Evolutionary conservation across 495 filamentous ascomycete genomes (phyloP), one percentile per base, ranked within the genome.

Genomic region (Trichocladium antarcticum): DNA sequence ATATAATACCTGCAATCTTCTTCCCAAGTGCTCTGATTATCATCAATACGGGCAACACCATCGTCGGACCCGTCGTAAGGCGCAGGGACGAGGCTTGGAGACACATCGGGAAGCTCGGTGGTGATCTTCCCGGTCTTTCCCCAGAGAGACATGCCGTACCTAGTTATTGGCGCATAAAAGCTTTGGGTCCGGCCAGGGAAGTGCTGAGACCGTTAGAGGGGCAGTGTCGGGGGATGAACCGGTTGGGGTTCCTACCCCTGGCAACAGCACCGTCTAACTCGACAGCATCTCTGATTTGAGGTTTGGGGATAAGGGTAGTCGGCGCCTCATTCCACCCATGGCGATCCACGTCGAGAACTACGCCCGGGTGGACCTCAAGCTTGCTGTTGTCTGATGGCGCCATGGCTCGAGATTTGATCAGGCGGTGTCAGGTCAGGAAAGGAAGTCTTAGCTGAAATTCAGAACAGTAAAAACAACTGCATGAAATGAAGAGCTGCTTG

Each of bases 11-110:
- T n/a, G n/a, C n/a, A n/a, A n/a, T n/a, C n/a, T n/a, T n/a, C n/a
- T n/a, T n/a, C n/a, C n/a, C n/a, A n/a, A n/a, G n/a, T n/a, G n/a
- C n/a, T n/a, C n/a, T n/a, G n/a, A n/a, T n/a, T n/a, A n/a, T n/a
- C n/a, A n/a, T n/a, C n/a, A n/a, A n/a, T n/a, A 49, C 10, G 47
- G 41, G 6, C 56, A 35, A 2, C 42, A 14, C 14, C 11, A 27
- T 27, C 52, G n/a, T 57, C 44, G 51, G 69, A 47, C 6, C 41
- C 45, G 49, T 15, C 29, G 19, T 48, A 38, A 3, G 38, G 44
- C 22, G 32, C 24, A 1, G 54, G 49, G 14, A 29, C 45, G 7
- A 56, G 27, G 16, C 14, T 39, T 2, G 49, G 50, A 32, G 49
- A 42, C 12, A 39, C 44, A 2, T 42, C 28, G 6, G 37, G 32